These are phyloP conservation scores for Geotrichum restrictum DNA, from an alignment of 1,139 yeast species.

Conservation along the genomic window DNA sequence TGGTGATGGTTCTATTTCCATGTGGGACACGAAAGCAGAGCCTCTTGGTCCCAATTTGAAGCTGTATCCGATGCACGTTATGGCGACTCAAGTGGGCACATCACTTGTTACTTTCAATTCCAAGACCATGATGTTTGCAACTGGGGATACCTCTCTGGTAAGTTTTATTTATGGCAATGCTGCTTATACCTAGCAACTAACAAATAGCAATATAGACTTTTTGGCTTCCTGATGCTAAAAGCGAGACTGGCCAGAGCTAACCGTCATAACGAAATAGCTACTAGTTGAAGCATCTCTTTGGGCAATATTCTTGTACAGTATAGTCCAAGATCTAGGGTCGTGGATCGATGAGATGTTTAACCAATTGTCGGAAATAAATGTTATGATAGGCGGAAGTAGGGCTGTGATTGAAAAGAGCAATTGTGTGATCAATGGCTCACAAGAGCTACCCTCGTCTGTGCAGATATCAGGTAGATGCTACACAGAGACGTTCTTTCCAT, in stretches of 20 bases:
- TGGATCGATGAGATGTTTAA: too few relatives aligned
- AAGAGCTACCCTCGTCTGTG: too few relatives aligned
- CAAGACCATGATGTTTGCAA: conserved; percentile 65
- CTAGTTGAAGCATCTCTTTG: neutral
- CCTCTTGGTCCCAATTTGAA: conserved; percentile 33
- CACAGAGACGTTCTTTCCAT: too few relatives aligned
- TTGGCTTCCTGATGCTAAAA: conserved; percentile 37
- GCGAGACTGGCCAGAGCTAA: conserved; percentile 17
- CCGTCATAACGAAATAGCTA: neutral
- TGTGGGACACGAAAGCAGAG: conserved; percentile 51
- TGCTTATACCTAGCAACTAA: too few relatives aligned
- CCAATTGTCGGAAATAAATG: too few relatives aligned
- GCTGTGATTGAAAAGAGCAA: too few relatives aligned
- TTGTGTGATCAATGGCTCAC: too few relatives aligned
- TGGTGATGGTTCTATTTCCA: conserved; percentile 52
- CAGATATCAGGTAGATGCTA: too few relatives aligned
- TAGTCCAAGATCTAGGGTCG: too few relatives aligned
- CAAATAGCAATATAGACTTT: conserved; percentile 26
- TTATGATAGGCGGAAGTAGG: too few relatives aligned
- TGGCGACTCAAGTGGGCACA: conserved; percentile 35
- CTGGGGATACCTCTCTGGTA: conserved; percentile 61
- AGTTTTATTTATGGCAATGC: neutral
- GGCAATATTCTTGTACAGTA: too few relatives aligned
- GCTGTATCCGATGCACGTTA: conserved; percentile 32
- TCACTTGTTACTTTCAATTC: conserved; percentile 75